Conservation (phyloP, 1,284 basidiomycete species). For the Crucibulum cyathiforme region DNA sequence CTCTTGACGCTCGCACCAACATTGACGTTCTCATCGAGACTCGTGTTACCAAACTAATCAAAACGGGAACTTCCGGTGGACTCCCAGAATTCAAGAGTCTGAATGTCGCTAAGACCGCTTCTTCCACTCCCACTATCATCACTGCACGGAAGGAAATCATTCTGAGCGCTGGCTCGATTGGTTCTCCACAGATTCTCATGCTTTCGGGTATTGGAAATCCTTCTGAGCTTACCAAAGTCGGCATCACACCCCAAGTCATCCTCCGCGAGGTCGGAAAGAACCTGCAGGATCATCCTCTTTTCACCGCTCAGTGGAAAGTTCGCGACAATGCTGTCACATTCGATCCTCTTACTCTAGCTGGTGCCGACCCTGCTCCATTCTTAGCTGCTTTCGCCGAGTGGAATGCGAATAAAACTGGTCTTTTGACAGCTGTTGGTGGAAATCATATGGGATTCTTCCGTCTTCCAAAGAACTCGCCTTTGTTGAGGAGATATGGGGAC, state of each 20-base stretch:
- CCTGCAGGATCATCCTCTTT: conserved; percentile 23
- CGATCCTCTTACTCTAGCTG: not conserved
- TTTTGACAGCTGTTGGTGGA: conserved; percentile 3
- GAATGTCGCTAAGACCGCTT: conserved; percentile 20
- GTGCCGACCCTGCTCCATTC: not conserved
- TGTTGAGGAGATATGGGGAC: conserved; percentile 15
- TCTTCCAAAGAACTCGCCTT: conserved; percentile 14
- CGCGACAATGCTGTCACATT: conserved; percentile 5
- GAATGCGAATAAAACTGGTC: conserved; percentile 17
- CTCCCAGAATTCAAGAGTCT: conserved; percentile 17
- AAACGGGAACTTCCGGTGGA: conserved; percentile 11
- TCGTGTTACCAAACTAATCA: conserved; percentile 37
- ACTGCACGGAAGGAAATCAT: conserved; percentile 27
- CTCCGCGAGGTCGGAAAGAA: conserved; percentile 28
- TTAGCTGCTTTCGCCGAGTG: conserved; percentile 10
- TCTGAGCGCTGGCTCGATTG: conserved; percentile 25
- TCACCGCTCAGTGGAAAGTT: conserved; percentile 9
- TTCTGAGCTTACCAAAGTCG: conserved; percentile 8
- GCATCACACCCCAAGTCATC: conserved; percentile 18
- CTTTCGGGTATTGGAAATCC: conserved; percentile 28
- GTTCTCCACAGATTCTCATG: conserved; percentile 25
- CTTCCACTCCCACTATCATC: not conserved
- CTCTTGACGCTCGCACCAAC: conserved; percentile 33
- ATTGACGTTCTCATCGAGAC: conserved; percentile 44
- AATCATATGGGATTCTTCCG: conserved; percentile 18